phyloP scores from a whole-genome alignment of 495 filamentous ascomycete genomes.

The Hypoxylon lenormandii region DNA sequence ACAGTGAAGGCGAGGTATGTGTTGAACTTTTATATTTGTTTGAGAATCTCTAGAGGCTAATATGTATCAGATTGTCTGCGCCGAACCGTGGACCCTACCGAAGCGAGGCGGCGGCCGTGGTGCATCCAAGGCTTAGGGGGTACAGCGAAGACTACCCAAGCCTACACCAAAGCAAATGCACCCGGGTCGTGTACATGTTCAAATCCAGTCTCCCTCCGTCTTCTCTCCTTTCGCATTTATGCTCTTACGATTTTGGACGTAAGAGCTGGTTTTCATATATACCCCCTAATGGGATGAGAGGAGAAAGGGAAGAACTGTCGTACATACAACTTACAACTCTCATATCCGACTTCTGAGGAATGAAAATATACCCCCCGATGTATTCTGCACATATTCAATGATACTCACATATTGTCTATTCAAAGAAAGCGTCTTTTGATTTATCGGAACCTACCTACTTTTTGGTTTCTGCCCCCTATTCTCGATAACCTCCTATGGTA shows the following conservation, averaged over 20 bases:
- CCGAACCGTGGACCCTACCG: constrained; percentile 66
- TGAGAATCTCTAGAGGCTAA: constrained; percentile 17
- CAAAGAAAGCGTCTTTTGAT: not conserved
- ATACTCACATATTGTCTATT: constrained; percentile 13
- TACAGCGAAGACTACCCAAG: constrained; percentile 41
- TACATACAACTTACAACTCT: constrained; percentile 25
- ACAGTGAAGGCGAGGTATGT: constrained; percentile 93
- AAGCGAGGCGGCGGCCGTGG: constrained; percentile 54
- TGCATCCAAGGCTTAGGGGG: constrained; percentile 49
- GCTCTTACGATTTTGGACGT: constrained; percentile 6
- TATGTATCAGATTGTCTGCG: constrained; percentile 59
- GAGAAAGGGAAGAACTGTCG: not conserved
- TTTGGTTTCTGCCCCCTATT: not conserved
- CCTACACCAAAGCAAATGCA: constrained; percentile 14
- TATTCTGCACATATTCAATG: constrained; percentile 31
- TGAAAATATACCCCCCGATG: constrained; percentile 35
- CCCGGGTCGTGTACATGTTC: constrained; percentile 34
- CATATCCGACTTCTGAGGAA: constrained; percentile 43
- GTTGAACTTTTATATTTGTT: constrained; percentile 45
- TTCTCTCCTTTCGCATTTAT: not conserved
- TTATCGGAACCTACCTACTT: not conserved
- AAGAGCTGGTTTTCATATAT: constrained; percentile 8
- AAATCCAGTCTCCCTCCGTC: constrained; percentile 3
- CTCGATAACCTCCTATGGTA: not conserved
- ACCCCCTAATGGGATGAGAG: constrained; percentile 4